phyloP scores from a whole-genome alignment of 352 stramenopile species.

The Aphanomyces euteiches region DNA sequence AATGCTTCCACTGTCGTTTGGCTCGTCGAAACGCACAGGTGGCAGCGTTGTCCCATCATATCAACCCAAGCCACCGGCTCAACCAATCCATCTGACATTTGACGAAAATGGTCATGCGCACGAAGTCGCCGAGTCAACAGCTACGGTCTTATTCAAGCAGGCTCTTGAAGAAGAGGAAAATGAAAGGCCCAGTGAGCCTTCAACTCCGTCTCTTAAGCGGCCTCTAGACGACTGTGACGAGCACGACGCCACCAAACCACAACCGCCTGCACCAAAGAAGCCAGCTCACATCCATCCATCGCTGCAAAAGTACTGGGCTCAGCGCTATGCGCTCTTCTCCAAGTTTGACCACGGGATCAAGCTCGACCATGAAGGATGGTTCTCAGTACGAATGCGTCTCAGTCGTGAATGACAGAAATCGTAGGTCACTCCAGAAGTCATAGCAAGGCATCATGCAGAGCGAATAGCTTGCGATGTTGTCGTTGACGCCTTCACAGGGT shows the following conservation, averaged over 20 bases:
- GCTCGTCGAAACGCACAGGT: conserved; percentile 21
- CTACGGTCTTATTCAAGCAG: background rate
- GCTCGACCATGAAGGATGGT: conserved; percentile 92
- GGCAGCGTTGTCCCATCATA: too few species aligned
- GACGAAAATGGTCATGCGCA: background rate
- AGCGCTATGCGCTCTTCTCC: conserved; percentile 85
- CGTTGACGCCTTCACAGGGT: conserved; percentile 90
- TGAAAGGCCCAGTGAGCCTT: too few species aligned
- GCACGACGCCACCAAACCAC: background rate
- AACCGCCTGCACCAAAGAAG: background rate
- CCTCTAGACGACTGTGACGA: conserved; percentile 8
- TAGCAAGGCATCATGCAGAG: conserved; percentile 82
- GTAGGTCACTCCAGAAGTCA: conserved; percentile 86
- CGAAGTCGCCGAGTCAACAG: background rate
- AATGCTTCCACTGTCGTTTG: conserved; percentile 27
- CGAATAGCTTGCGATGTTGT: conserved; percentile 78
- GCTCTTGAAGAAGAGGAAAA: too few species aligned
- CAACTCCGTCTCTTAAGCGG: background rate
- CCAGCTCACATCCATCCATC: conserved; percentile 19
- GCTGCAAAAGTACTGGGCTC: conserved; percentile 87
- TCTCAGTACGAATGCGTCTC: conserved; percentile 52
- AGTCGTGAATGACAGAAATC: background rate
- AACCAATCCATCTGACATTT: background rate
- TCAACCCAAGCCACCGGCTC: background rate
- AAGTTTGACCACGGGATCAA: conserved; percentile 88